These are phyloP conservation scores for Schizochytrium sp. DNA, from an alignment of 108 stramenopile genomes.

Conservation along the genomic window DNA sequence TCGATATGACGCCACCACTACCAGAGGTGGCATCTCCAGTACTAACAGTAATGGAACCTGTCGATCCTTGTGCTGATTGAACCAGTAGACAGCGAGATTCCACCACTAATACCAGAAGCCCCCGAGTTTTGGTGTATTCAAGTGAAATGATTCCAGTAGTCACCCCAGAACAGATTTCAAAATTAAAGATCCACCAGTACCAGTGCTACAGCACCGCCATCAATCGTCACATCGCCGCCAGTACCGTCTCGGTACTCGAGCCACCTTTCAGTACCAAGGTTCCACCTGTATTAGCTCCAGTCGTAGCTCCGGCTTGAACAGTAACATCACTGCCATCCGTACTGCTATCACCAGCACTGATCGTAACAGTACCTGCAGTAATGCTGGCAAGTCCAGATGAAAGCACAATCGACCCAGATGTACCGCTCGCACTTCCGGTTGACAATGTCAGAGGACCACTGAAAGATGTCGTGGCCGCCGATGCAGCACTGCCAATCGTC, in stretches of 20 bases:
- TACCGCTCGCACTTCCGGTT: no score
- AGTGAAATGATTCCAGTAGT: slow-evolving; percentile 54
- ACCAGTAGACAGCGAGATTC: background rate
- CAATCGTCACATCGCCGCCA: background rate
- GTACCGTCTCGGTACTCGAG: background rate
- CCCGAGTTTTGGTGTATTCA: slow-evolving; percentile 67
- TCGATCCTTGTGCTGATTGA: slow-evolving; percentile 39
- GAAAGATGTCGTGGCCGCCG: no score
- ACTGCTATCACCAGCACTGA: no score
- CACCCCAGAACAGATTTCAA: slow-evolving; percentile 64
- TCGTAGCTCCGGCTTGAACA: no score
- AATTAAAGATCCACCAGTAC: background rate
- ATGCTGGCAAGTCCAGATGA: no score
- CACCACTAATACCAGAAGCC: no score
- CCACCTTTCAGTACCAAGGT: background rate
- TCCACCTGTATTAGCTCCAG: no score
- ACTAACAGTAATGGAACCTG: slow-evolving; percentile 64
- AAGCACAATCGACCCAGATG: no score
- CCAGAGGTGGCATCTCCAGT: slow-evolving; percentile 68
- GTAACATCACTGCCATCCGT: no score
- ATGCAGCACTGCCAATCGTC: no score
- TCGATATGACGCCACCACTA: slow-evolving; percentile 67
- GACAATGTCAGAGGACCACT: no score
- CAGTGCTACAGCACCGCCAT: background rate
- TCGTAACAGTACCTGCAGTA: no score